Percentiles rank a stretch among this genome's conserved stretches.
Conservation (phyloP, 1,284 basidiomycete genomes). For the Tilletiaria anomala region DNA sequence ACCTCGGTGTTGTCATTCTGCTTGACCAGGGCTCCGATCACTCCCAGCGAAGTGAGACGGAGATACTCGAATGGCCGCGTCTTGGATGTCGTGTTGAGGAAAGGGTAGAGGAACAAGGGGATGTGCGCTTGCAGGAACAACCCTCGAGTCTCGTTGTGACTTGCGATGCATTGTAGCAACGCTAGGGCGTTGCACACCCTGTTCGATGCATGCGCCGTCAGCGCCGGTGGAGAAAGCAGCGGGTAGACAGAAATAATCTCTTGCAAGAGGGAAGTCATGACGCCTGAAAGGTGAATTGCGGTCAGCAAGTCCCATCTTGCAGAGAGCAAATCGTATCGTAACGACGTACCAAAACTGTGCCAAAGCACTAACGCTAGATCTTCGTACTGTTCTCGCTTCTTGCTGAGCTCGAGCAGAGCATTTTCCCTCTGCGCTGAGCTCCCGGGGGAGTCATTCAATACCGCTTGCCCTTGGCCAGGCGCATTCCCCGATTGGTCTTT, state of each 20-base stretch:
- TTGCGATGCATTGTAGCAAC: constrained; percentile 80
- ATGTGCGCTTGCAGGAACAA: constrained; percentile 63
- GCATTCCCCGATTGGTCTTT: neutral
- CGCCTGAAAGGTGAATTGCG: constrained; percentile 49
- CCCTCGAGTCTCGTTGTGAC: constrained; percentile 33
- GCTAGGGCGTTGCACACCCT: constrained; percentile 98
- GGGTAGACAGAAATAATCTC: constrained; percentile 99
- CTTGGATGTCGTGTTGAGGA: constrained; percentile 97
- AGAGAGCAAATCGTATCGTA: neutral
- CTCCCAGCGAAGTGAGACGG: constrained; percentile 87
- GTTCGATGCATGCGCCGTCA: constrained; percentile 97
- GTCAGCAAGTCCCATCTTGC: neutral
- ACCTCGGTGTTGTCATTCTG: constrained; percentile 91
- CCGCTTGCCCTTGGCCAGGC: neutral
- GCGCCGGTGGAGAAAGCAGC: constrained; percentile 79
- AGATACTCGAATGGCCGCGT: constrained; percentile 98
- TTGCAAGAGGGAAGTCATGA: constrained; percentile 95
- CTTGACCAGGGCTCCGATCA: constrained; percentile 96
- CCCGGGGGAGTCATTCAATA: constrained; percentile 15
- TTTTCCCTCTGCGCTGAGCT: constrained; percentile 31
- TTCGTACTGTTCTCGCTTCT: constrained; percentile 98
- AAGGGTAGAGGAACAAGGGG: constrained; percentile 95
- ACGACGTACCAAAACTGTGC: constrained; percentile 94
- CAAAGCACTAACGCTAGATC: constrained; percentile 93
- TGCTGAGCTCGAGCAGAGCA: constrained; percentile 69